Evolutionary conservation across 129 eudicot genomes (phyloP).

Genomic region (Glebionis coronaria): DNA sequence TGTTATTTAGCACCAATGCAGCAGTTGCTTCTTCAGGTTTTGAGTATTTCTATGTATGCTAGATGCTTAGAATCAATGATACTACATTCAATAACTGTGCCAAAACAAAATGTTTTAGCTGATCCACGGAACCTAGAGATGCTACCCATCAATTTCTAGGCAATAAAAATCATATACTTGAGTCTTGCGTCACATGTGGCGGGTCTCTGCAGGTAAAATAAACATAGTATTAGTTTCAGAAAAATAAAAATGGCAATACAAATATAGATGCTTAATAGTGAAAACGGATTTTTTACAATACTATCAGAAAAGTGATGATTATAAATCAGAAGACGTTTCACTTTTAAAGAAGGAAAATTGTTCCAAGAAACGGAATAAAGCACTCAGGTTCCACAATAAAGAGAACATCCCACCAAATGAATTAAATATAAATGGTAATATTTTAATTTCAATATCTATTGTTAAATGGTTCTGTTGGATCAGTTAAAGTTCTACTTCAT

Average conservation of each 20-base stretch:
- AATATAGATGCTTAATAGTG: too few relatives aligned
- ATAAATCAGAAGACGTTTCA: slow-evolving; percentile 69
- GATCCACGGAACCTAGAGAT: too few relatives aligned
- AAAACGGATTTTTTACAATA: too few relatives aligned
- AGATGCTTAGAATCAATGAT: slow-evolving; percentile 87
- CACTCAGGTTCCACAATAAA: slow-evolving; percentile 26
- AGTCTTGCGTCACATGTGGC: too few relatives aligned
- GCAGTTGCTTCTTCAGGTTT: slow-evolving; percentile 94
- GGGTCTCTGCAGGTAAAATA: too few relatives aligned
- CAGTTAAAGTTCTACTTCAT: slow-evolving; percentile 5
- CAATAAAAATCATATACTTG: too few relatives aligned
- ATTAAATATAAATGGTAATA: slow-evolving; percentile 41
- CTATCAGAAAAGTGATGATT: too few relatives aligned
- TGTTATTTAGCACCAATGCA: slow-evolving; percentile 81
- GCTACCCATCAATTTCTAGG: too few relatives aligned
- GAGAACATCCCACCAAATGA: slow-evolving; percentile 43
- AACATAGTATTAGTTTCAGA: too few relatives aligned
- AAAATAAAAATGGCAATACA: too few relatives aligned
- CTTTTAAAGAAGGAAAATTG: slow-evolving; percentile 51
- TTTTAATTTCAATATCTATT: background rate
- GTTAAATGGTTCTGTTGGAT: background rate
- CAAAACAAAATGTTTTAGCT: slow-evolving; percentile 83
- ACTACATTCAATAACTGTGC: slow-evolving; percentile 77
- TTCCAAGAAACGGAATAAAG: slow-evolving; percentile 45
- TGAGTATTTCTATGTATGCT: slow-evolving; percentile 87